Conservation (phyloP, 495 filamentous ascomycete genomes). For the Elaphomyces granulatus region DNA sequence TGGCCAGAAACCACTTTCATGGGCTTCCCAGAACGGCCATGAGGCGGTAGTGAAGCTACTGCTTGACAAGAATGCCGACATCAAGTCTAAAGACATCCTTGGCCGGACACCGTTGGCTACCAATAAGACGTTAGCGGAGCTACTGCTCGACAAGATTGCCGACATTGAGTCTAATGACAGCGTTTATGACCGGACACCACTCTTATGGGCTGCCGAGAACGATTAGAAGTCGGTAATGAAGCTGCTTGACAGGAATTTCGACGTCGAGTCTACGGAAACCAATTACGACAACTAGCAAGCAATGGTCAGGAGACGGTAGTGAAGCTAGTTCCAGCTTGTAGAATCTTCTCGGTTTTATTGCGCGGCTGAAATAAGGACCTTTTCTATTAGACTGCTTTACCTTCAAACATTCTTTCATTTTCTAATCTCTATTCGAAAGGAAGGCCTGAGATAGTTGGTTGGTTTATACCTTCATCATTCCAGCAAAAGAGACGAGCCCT, state of each 20-base stretch:
- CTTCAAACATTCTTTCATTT: no score
- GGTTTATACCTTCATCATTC: no score
- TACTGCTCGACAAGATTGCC: no score
- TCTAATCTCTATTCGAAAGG: no score
- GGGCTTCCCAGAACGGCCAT: slow-evolving; percentile 2
- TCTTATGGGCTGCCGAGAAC: slow-evolving; percentile 4
- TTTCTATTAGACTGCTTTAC: no score
- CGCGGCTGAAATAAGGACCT: no score
- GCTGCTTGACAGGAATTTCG: slow-evolving; percentile 14
- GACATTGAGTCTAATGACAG: no score
- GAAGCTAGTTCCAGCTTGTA: slow-evolving; percentile 12
- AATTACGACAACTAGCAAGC: neutral
- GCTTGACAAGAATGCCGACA: neutral
- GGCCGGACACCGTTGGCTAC: slow-evolving; percentile 23
- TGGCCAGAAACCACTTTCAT: neutral
- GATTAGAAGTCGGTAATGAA: slow-evolving; percentile 12
- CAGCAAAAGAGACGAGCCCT: no score
- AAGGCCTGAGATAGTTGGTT: no score
- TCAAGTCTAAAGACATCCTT: no score
- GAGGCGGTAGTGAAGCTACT: slow-evolving; percentile 12
- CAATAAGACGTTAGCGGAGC: slow-evolving; percentile 20
- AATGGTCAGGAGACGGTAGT: slow-evolving; percentile 11
- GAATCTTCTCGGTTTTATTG: no score
- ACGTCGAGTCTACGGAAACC: slow-evolving; percentile 5
- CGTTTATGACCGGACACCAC: no score